phyloP scores from a whole-genome alignment of 2,329 filamentous ascomycete genomes.

The Trichoderma oligosporum region DNA sequence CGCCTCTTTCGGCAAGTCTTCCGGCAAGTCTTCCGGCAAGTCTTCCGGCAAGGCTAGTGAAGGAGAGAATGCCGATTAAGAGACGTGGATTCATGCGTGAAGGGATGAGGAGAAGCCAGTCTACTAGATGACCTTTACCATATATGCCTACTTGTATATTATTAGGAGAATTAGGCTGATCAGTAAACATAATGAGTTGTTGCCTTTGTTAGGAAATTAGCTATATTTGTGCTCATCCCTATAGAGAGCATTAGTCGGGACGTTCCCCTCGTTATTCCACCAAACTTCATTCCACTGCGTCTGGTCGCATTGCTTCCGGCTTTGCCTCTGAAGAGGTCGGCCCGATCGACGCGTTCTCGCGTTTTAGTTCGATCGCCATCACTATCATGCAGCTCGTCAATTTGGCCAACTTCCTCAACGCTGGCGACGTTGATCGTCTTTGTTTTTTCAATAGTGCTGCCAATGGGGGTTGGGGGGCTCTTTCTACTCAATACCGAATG shows the following conservation, averaged over 20 bases:
- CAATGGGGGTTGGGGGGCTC: constrained; percentile 58
- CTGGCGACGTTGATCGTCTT: constrained; percentile 52
- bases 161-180: not conserved
- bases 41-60: constrained; percentile 49
- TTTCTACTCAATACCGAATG: constrained; percentile 58
- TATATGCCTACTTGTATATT: no score
- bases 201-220: constrained; percentile 39
- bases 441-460: constrained; percentile 54
- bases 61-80: constrained; percentile 38
- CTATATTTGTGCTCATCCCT: constrained; percentile 49
- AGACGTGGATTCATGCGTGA: constrained; percentile 38
- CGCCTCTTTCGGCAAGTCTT: constrained; percentile 47
- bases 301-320: constrained; percentile 52
- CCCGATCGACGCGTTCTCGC: constrained; percentile 50
- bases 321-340: constrained; percentile 51
- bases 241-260: constrained; percentile 50
- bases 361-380: constrained; percentile 48
- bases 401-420: constrained; percentile 56
- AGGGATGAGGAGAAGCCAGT: not conserved
- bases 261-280: constrained; percentile 56
- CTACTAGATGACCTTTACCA: no score
- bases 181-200: not conserved
- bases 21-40: constrained; percentile 51
- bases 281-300: constrained; percentile 56
- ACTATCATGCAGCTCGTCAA: constrained; percentile 55